Base-by-base conservation (phyloP, 805 yeast genomes). In the Cyberlindnera veronae region DNA sequence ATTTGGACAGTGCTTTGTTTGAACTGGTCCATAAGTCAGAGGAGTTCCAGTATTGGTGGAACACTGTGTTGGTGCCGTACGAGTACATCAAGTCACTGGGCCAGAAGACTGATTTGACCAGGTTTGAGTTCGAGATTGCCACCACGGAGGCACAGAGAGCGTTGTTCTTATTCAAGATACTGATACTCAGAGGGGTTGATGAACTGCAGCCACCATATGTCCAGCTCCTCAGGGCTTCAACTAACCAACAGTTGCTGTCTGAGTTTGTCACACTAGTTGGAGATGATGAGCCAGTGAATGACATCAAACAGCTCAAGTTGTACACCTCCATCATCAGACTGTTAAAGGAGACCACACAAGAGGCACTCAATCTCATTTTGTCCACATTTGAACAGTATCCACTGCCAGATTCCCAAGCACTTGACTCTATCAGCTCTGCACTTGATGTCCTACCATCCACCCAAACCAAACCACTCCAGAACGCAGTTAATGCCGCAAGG, bases 31-130 rank as follows among this genome's bases (percentile, higher is more conserved):
- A 41, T 3, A 19, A 36, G 4, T 35, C 38, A 19, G 14, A 16
- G 2, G 29, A 21, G 22, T 45, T 45, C 32, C 32, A 36, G 13
- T 29, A 34, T 3, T 63, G 68, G 68, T 35, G 58, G 9, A 24
- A 50, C 15, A 61, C 61, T 1, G 44, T 57, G 3, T 28, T 63
- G 1, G 35, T 50, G 21, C 69, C 69, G 3, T 50, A 60, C 37
- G 45, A 55, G 14, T 60, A 58, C 45, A 37, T 53, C 9, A 51
- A 3, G 5, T 19, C 26, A 10, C 24, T 29, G 3, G 43, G 38
- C 6, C 38, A 32, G 10, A 8, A 19, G 6, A 21, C 22, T 3
- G 14, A 22, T 3, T 32, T 44, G 13, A 12, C 27, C 14, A 14
- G 16, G 17, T 39, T 37, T 20, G 44, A 44, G 26, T 6, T 23